These are phyloP conservation scores for Sporormia fimetaria DNA, from an alignment of 495 filamentous ascomycete species.

Conservation along the genomic window DNA sequence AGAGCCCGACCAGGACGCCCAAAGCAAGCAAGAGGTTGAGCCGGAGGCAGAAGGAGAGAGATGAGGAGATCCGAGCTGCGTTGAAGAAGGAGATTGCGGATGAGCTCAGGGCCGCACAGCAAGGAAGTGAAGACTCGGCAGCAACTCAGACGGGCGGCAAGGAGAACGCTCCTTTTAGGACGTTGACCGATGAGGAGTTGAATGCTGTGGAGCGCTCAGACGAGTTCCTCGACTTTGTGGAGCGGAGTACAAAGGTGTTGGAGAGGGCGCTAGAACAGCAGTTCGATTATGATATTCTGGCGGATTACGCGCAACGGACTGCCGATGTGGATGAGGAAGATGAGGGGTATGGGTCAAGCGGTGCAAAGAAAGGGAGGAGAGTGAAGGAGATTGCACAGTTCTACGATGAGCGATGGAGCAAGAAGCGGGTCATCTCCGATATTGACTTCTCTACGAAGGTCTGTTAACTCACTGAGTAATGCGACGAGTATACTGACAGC, in stretches of 20 bases:
- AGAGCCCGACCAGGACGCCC: constrained; percentile 36
- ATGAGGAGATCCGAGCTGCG: constrained; percentile 79
- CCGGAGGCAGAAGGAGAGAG: constrained; percentile 62
- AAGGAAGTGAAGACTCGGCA: constrained; percentile 24
- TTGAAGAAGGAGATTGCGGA: constrained; percentile 85
- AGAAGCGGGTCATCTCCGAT: constrained; percentile 90
- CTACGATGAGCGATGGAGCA: constrained; percentile 90
- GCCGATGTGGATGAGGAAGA: constrained; percentile 75
- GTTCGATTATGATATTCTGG: constrained; percentile 76
- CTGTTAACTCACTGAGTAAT: constrained; percentile 8
- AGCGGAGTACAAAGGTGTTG: constrained; percentile 90
- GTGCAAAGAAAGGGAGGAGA: constrained; percentile 63
- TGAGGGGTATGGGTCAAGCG: constrained; percentile 44
- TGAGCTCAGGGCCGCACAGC: constrained; percentile 61
- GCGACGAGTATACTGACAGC: constrained; percentile 7
- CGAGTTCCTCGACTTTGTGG: constrained; percentile 91
- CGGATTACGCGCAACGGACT: constrained; percentile 75
- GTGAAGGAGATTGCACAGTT: constrained; percentile 86
- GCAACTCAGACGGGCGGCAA: constrained; percentile 37
- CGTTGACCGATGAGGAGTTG: constrained; percentile 74
- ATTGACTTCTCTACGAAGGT: constrained; percentile 88
- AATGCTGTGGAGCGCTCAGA: constrained; percentile 82
- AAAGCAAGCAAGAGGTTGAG: constrained; percentile 56
- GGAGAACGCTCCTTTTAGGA: constrained; percentile 59
- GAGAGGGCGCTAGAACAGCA: constrained; percentile 81